Evolutionary conservation across 2,329 filamentous ascomycete genomes (phyloP).

Genomic region (Trichophyton benhamiae): DNA sequence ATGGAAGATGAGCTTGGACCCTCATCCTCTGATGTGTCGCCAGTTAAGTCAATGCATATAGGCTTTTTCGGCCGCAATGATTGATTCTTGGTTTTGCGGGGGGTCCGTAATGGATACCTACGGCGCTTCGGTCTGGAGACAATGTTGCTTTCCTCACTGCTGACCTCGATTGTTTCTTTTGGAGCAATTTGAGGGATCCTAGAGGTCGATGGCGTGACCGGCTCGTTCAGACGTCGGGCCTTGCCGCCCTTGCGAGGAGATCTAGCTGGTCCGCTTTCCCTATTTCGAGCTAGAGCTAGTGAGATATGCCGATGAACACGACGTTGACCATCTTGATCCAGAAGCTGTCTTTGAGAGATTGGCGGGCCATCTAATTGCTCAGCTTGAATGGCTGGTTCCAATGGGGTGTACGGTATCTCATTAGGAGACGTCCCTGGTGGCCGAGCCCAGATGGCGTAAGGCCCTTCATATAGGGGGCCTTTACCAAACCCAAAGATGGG

Average conservation of each 20-base stretch:
- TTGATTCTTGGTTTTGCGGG: background rate
- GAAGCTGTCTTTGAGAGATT: conserved; percentile 1
- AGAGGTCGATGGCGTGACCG: background rate
- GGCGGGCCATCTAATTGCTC: conserved; percentile 22
- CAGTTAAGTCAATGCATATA: background rate
- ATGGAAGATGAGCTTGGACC: background rate
- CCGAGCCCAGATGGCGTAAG: conserved; percentile 31
- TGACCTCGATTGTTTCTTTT: background rate
- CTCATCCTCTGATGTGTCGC: background rate
- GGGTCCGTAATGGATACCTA: background rate
- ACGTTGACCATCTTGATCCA: conserved; percentile 5
- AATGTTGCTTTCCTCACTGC: background rate
- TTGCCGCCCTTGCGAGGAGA: background rate
- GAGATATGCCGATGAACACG: background rate
- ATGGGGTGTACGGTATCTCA: conserved; percentile 15
- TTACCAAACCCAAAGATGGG: conserved; percentile 29
- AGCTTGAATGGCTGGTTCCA: conserved; percentile 18
- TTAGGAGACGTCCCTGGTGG: conserved; percentile 15
- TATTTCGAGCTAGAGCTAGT: background rate
- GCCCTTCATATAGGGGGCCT: conserved; percentile 29
- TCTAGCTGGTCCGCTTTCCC: background rate
- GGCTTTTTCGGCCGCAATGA: background rate
- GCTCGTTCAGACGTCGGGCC: background rate
- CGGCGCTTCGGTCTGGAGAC: background rate
- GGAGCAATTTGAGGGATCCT: background rate